Conservation (phyloP, 1,284 basidiomycete species). For the Inonotus hispidus region DNA sequence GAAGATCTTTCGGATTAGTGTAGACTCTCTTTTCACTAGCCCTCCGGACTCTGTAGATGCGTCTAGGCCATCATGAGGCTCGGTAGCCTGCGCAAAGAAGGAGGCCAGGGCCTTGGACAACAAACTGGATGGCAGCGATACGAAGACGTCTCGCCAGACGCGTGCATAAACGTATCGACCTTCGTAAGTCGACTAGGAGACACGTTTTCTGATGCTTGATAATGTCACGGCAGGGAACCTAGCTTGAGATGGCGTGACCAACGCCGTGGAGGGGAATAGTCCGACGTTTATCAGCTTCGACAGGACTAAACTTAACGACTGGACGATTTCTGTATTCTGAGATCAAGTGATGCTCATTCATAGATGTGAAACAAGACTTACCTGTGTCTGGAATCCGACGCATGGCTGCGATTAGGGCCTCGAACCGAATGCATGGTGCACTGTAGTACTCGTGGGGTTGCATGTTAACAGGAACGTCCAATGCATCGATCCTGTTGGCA, state of each 20-base stretch:
- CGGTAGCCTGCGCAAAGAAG: conserved; percentile 43
- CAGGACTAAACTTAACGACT: conserved; percentile 32
- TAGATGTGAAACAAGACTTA: conserved; percentile 10
- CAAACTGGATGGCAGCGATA: conserved; percentile 47
- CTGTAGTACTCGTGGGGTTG: conserved; percentile 51
- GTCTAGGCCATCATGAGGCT: conserved; percentile 30
- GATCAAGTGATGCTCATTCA: not conserved
- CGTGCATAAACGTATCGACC: conserved; percentile 33
- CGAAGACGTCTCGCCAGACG: conserved; percentile 47
- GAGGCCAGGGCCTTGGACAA: conserved; percentile 51
- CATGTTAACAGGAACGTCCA: conserved; percentile 26
- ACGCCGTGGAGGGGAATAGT: conserved; percentile 45
- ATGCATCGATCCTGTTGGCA: conserved; percentile 42
- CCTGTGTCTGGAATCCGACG: conserved; percentile 29
- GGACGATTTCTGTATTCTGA: conserved; percentile 25
- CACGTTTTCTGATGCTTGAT: conserved; percentile 41
- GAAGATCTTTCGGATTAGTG: conserved; percentile 42
- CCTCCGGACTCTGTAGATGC: conserved; percentile 32
- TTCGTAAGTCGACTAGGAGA: conserved; percentile 23
- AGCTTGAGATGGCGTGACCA: conserved; percentile 42
- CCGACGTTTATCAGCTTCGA: conserved; percentile 63
- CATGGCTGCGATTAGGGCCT: conserved; percentile 38
- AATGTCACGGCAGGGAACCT: conserved; percentile 58
- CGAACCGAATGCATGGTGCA: conserved; percentile 47
- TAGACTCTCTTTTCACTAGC: conserved; percentile 46